Base-by-base conservation (phyloP, 495 filamentous ascomycete species). In the Penicillium coffeae region DNA sequence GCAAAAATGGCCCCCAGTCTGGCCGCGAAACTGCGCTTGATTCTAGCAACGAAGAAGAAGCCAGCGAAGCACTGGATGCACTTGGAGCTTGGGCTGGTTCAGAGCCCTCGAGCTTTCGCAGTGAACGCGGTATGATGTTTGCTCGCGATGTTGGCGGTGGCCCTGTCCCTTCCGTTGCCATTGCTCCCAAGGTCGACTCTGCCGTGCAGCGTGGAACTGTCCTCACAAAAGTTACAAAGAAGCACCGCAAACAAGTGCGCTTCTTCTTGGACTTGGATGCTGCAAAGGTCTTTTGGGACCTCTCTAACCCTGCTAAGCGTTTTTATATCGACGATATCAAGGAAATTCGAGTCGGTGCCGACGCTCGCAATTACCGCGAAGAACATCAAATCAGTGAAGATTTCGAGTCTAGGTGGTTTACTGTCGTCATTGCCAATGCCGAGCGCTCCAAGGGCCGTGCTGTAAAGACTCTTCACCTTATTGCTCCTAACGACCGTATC, bases 271-370 rank as follows among this genome's bases (percentile, higher is more conserved):
- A 97, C 58, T 75, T 85, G 16, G 84, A 89, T 42, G 77, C 86
- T 5, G 89, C 85, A 38, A 93, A 89, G 63, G 87, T 97, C 27
- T 84, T 75, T 25, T 98, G 93, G 93, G 85, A 94, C 66, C 79
- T 80, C 13, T 83, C 78, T 3, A 87, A 87, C 42, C 80, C 85
- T 0, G 77, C 83, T 1, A 96, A 95, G 52, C 80, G 78, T 14
- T 87, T 98, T 54, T 94, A 94, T 60, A 84, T 98, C 47, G 93
- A 98, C 53, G 89, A 98, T 59, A 90, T 98, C 57, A 85, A 85
- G 55, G 89, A 95, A 51, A 88, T 98, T 36, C 83, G 90, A 43
- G 79, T 83, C 30, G 92, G 89, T 30, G 75, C 81, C n/a, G 89
- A 96, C 60, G 90, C 90, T 27, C 78, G 83, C 38, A 90, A 94